phyloP scores from a whole-genome alignment of 495 filamentous ascomycete genomes.

The Jackrogersella minutella region DNA sequence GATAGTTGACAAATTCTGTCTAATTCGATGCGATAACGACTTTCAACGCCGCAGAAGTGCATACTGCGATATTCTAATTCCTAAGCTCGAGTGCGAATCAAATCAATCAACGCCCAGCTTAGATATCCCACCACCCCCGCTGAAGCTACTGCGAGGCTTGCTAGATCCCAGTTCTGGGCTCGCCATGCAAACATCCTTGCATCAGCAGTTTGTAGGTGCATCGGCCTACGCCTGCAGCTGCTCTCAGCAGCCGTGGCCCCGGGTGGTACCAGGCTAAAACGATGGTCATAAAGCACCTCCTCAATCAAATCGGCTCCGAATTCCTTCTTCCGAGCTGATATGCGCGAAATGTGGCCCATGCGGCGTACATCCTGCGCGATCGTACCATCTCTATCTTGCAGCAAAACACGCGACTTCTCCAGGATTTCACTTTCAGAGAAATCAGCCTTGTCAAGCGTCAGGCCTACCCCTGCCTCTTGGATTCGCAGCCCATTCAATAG shows the following conservation, averaged over 20 bases:
- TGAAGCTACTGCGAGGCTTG: conserved; percentile 8
- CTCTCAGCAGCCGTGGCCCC: conserved; percentile 18
- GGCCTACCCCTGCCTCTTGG: conserved; percentile 41
- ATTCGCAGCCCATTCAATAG: conserved; percentile 45
- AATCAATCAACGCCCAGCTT: not conserved
- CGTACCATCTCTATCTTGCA: conserved; percentile 34
- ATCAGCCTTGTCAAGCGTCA: conserved; percentile 43
- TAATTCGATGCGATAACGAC: not conserved
- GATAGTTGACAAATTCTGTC: not conserved
- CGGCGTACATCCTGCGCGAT: conserved; percentile 42
- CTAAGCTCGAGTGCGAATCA: conserved; percentile 13
- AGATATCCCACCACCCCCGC: conserved; percentile 6
- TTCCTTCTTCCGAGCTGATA: conserved; percentile 47
- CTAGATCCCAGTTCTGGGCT: conserved; percentile 52
- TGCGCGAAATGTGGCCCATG: conserved; percentile 47
- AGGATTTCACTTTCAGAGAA: conserved; percentile 47
- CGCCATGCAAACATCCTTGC: conserved; percentile 47
- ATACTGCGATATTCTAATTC: not conserved
- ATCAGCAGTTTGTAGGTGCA: conserved; percentile 55
- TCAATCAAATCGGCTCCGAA: conserved; percentile 51
- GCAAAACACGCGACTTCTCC: conserved; percentile 34
- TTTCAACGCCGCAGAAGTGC: not conserved
- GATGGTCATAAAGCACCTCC: conserved; percentile 50
- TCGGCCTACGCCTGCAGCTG: conserved; percentile 37
- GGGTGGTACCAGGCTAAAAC: conserved; percentile 25